phyloP scores from a whole-genome alignment of 306 rosid species.

The Dryas octopetala region DNA sequence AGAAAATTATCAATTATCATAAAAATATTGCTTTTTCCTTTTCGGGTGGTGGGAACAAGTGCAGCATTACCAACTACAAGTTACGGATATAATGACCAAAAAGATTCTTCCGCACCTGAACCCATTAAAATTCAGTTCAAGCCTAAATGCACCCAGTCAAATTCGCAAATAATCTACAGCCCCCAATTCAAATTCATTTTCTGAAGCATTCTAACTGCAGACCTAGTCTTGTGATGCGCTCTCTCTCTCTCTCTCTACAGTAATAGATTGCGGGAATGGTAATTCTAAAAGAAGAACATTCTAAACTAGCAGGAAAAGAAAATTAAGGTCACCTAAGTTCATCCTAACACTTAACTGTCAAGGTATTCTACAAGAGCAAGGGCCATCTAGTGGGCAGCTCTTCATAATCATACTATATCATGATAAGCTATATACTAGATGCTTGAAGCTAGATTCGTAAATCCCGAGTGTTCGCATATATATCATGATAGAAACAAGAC shows the following conservation, averaged over 20 bases:
- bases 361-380: neutral
- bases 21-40: neutral
- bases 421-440: neutral
- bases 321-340: neutral
- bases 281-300: neutral
- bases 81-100: neutral
- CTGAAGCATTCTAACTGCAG: neutral
- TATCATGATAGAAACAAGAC: neutral
- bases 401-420: too few relatives aligned
- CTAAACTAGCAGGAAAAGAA: neutral
- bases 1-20: slow-evolving; percentile 11
- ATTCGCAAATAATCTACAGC: neutral
- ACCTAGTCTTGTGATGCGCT: neutral
- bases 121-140: slow-evolving; percentile 2
- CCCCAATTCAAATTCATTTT: neutral
- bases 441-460: too few relatives aligned
- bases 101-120: neutral
- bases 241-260: neutral
- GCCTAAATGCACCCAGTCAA: neutral
- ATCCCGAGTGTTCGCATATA: neutral
- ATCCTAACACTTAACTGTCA: neutral
- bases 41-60: neutral
- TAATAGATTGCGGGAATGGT: neutral
- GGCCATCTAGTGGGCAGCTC: too few relatives aligned
- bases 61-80: neutral